Percentiles rank a stretch among this genome's conserved stretches.
Conservation (phyloP, 768 basidiomycete species). For the Grammothele lineata region DNA sequence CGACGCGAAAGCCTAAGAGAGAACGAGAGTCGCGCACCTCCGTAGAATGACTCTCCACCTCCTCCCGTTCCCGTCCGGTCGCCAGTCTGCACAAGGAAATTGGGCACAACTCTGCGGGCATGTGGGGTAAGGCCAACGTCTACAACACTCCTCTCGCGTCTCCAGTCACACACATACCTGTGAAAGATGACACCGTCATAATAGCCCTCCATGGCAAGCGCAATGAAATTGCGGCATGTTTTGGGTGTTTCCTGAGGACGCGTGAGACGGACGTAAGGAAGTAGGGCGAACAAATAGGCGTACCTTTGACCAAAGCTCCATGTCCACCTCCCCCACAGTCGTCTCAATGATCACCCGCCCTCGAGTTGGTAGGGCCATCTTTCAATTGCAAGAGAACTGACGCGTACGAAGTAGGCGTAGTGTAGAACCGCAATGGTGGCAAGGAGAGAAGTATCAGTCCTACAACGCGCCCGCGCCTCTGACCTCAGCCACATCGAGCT, state of each 20-base stretch:
- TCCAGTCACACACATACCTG: conserved; percentile 63
- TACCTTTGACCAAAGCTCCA: conserved; percentile 93
- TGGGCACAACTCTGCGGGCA: conserved; percentile 66
- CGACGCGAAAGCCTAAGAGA: neutral
- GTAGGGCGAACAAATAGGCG: conserved; percentile 1
- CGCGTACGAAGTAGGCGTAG: too few relatives aligned
- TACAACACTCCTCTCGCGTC: too few relatives aligned
- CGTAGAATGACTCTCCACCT: conserved; percentile 94
- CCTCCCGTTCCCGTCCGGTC: conserved; percentile 88
- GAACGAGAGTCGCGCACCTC: conserved; percentile 47
- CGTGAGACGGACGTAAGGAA: neutral
- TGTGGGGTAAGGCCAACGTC: too few relatives aligned
- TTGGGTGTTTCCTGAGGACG: conserved; percentile 80
- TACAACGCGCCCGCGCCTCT: conserved; percentile 11
- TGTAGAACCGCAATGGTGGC: too few relatives aligned
- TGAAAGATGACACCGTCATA: conserved; percentile 96
- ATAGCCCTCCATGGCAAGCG: conserved; percentile 90
- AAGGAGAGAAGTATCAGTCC: conserved; percentile 1
- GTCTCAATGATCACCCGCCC: conserved; percentile 88
- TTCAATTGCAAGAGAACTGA: too few relatives aligned
- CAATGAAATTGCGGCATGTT: conserved; percentile 87
- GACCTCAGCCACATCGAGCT: too few relatives aligned
- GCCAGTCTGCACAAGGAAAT: conserved; percentile 93
- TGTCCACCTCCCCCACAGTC: conserved; percentile 81
- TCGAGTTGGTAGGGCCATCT: conserved; percentile 80